These are phyloP conservation scores for Trichoderma koningiopsis DNA, from an alignment of 2,329 filamentous ascomycete species.

Conservation along the genomic window DNA sequence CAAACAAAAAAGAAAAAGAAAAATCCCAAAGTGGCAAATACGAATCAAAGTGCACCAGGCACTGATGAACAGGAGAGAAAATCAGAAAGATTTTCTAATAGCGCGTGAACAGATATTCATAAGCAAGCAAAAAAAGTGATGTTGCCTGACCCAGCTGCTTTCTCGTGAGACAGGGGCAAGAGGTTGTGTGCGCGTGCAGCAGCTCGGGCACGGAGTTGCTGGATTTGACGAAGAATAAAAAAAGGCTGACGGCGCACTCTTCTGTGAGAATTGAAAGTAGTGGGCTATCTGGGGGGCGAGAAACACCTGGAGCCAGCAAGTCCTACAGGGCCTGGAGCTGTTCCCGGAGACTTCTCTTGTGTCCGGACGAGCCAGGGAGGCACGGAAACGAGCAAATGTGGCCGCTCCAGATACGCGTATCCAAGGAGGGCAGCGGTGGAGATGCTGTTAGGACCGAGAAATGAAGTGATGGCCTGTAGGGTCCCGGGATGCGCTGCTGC, in stretches of 20 bases:
- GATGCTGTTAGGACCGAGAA: slow-evolving; percentile 15
- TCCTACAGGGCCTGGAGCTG: background rate
- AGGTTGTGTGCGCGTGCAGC: slow-evolving; percentile 14
- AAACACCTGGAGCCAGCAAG: background rate
- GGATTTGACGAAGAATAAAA: slow-evolving; percentile 13
- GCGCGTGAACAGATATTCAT: slow-evolving; percentile 7
- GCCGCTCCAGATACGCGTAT: slow-evolving; percentile 22
- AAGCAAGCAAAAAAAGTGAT: background rate
- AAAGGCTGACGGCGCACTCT: slow-evolving; percentile 4
- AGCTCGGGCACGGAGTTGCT: slow-evolving; percentile 8
- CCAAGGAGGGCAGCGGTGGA: slow-evolving; percentile 6
- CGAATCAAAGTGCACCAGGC: slow-evolving; percentile 19
- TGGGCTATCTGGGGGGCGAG: slow-evolving; percentile 1
- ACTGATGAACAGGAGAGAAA: background rate
- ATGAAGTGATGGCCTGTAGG: background rate
- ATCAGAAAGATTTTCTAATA: background rate
- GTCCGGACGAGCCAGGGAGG: slow-evolving; percentile 21
- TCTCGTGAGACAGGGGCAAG: slow-evolving; percentile 12
- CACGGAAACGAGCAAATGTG: slow-evolving; percentile 5
- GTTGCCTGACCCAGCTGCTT: slow-evolving; percentile 2
- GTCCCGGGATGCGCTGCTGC: slow-evolving; percentile 9
- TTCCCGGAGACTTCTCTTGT: slow-evolving; percentile 18
- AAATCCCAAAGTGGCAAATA: background rate
- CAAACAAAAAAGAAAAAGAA: background rate
- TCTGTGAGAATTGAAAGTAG: slow-evolving; percentile 12